These are phyloP conservation scores for Celoporthe dispersa DNA, from an alignment of 2,329 filamentous ascomycete genomes.

Conservation along the genomic window DNA sequence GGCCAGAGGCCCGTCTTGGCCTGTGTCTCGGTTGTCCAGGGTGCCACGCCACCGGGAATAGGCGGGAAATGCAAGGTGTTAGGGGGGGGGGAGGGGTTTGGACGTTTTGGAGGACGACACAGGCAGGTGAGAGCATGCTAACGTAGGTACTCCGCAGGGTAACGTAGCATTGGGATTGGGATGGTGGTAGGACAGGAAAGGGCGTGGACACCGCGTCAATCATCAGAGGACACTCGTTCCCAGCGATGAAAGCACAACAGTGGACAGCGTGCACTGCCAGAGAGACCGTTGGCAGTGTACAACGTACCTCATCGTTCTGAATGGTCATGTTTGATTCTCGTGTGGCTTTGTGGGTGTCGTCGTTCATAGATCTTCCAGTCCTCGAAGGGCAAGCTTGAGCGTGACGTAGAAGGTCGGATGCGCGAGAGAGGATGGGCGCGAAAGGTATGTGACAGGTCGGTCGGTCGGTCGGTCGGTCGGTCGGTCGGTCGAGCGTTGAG, in stretches of 20 bases:
- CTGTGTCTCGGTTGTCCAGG: background rate
- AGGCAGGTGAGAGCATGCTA: background rate
- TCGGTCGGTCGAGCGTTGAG: background rate
- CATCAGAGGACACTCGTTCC: background rate
- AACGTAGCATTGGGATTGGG: background rate
- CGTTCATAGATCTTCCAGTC: background rate
- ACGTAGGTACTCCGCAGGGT: background rate
- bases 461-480: background rate
- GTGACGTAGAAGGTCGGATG: background rate
- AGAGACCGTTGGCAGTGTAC: background rate
- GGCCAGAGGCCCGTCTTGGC: background rate
- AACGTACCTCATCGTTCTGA: slow-evolving; percentile 23
- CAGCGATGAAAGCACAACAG: too few species aligned
- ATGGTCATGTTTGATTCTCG: slow-evolving; percentile 8
- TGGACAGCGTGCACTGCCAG: background rate
- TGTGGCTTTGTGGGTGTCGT: background rate
- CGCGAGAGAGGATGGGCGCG: background rate
- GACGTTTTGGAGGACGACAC: background rate
- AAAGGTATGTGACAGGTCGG: background rate
- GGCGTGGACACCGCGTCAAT: background rate
- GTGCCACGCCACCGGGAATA: background rate
- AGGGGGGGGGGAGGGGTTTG: background rate
- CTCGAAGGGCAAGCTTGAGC: background rate
- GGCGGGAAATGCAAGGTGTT: slow-evolving; percentile 1
- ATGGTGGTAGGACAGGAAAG: background rate